Evolutionary conservation across 228 moss, liverwort and hornwort genomes (phyloP), one percentile per base, ranked within the genome.

Genomic region (Sphagnum magellanicum): DNA sequence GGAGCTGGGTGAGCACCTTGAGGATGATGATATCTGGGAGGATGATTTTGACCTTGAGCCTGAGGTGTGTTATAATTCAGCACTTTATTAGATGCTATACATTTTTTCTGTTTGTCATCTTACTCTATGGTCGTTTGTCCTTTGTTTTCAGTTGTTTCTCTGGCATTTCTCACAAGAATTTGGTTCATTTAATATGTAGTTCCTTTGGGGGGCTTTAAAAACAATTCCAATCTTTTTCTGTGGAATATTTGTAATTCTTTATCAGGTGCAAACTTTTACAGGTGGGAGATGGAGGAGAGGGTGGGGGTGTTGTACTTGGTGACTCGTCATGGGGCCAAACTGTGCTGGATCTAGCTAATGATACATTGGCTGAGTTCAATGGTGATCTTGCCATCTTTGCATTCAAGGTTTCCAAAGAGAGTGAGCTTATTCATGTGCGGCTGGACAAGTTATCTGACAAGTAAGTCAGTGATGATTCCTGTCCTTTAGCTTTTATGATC

Each of bases 271-370:
- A 51, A 11, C 32, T 17, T 53, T 58, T 78, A 72, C 78, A 96
- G 96, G 81, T 79, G 53, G 93, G 91, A 71, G 97, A 98, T 89
- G 97, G 93, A 76, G 93, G 93, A 79, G 90, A 89, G 74, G 97
- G 97, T 79, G 97, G 97, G 51, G 97, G 97, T 73, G 75, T 86
- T 52, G 79, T 89, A 46, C 81, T 91, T 51, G 91, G 84, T 67
- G 84, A 78, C 15, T 79, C 84, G 67, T 68, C 75, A 15, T 98
- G 97, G 97, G 90, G 85, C 64, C 74, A 77, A 73, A 69, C 76
- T 63, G 87, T 81, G 9, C 70, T 90, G 48, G 75, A 81, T 15
- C 72, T 91, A 64, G 93, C 97, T 50, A 84, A 93, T 67, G 75
- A 82, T 63, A 79, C 80, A 48, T 74, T 88, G 67, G 75, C 77